These are phyloP conservation scores for Suillus alpinus DNA, from an alignment of 768 basidiomycete genomes.

Conservation along the genomic window DNA sequence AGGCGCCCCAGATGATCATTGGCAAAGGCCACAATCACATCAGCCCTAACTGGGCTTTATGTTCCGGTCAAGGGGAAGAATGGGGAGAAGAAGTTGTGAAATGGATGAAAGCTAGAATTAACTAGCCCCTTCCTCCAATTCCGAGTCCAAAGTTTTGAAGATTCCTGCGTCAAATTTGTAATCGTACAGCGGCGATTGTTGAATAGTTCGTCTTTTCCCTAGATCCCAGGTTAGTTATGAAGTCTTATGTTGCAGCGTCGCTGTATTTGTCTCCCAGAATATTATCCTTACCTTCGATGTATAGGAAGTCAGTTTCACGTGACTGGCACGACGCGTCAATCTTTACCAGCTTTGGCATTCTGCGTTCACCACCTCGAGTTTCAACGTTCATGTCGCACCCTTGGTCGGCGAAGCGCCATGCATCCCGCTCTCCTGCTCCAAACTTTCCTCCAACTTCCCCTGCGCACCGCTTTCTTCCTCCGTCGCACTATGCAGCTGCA, in stretches of 20 bases:
- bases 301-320: not conserved
- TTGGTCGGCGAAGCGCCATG: slow-evolving; percentile 25
- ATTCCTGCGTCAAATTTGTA: not conserved
- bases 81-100: slow-evolving; percentile 51
- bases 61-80: slow-evolving; percentile 56
- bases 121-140: not conserved
- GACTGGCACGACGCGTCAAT: not conserved
- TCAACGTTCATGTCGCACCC: slow-evolving; percentile 9
- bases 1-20: slow-evolving; percentile 34
- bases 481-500: slow-evolving; percentile 55
- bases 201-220: not conserved
- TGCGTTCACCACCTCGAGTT: not conserved
- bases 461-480: slow-evolving; percentile 46
- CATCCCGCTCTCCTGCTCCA: slow-evolving; percentile 42
- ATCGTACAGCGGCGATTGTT: not conserved
- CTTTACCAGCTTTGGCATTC: not conserved
- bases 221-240: not conserved
- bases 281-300: too few species aligned
- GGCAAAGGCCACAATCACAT: slow-evolving; percentile 62
- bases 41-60: slow-evolving; percentile 48
- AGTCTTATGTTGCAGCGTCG: not conserved
- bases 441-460: slow-evolving; percentile 24
- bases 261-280: too few species aligned
- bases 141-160: not conserved
- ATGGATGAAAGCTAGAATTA: slow-evolving; percentile 30